Conservation (phyloP, 495 filamentous ascomycete species). For the Tuber microsphaerosporum region DNA sequence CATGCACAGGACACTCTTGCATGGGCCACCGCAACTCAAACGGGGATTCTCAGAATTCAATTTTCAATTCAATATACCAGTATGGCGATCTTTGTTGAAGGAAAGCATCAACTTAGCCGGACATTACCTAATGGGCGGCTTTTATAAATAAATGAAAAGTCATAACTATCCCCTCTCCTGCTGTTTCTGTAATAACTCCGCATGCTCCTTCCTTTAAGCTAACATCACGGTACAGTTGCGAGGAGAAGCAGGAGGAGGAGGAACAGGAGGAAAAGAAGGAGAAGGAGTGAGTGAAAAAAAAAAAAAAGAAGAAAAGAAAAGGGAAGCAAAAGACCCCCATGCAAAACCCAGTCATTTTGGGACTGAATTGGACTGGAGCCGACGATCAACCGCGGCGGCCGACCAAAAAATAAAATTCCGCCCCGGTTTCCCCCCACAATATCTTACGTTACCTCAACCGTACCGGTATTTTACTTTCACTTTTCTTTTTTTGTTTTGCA, state of each 20-base stretch:
- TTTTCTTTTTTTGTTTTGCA: conserved; percentile 4
- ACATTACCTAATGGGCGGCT: neutral
- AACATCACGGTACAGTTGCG: neutral
- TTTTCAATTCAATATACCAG: neutral
- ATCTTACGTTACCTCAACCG: neutral
- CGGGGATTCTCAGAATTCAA: neutral
- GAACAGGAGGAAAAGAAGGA: neutral
- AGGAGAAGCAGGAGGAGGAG: neutral
- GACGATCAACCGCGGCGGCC: neutral
- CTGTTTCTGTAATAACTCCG: neutral
- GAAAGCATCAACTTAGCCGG: neutral
- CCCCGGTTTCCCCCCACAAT: neutral
- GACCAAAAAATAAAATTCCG: conserved; percentile 1
- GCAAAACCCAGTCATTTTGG: neutral
- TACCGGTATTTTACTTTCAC: neutral
- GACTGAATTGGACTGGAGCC: neutral
- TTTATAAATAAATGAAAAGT: neutral
- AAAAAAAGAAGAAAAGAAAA: neutral
- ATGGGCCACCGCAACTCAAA: neutral
- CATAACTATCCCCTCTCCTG: neutral
- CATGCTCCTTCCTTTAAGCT: neutral
- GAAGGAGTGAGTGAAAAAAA: neutral
- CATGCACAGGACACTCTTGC: neutral
- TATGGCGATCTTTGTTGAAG: neutral
- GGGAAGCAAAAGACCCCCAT: neutral